Evolutionary conservation across 192 early-diverging fungal species (phyloP).

Genomic region (Spinellus fusiger): DNA sequence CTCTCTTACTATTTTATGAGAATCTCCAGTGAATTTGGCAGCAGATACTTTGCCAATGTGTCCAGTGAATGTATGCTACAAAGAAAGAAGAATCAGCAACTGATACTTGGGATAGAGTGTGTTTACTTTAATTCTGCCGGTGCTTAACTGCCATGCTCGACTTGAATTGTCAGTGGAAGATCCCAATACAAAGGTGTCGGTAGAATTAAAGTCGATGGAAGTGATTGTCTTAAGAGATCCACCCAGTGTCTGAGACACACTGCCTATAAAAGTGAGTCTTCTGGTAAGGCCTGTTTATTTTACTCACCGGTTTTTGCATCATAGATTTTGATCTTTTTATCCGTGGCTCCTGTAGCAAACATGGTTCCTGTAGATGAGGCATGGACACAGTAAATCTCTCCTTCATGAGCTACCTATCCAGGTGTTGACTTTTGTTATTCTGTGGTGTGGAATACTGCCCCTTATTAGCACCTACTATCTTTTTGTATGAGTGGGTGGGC

Average conservation of each 20-base stretch:
- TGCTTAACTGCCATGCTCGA: constrained; percentile 80
- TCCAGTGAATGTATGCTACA: constrained; percentile 85
- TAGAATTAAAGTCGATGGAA: constrained; percentile 68
- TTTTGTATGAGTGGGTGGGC: constrained; percentile 36
- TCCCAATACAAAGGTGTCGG: constrained; percentile 65
- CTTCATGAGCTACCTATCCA: constrained; percentile 56
- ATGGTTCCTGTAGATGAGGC: constrained; percentile 60
- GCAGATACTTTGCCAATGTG: constrained; percentile 92
- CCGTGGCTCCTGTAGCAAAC: constrained; percentile 77
- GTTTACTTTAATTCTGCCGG: constrained; percentile 61
- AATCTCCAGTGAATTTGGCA: constrained; percentile 77
- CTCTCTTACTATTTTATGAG: constrained; percentile 60
- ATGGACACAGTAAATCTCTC: constrained; percentile 79
- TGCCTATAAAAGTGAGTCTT: constrained; percentile 28
- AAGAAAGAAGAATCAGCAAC: constrained; percentile 2
- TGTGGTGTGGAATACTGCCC: too few species aligned
- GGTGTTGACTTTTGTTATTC: too few species aligned
- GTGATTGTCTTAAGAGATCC: constrained; percentile 85
- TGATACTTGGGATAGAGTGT: background rate
- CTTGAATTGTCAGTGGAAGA: constrained; percentile 89
- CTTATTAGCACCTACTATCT: constrained; percentile 32
- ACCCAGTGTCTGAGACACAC: constrained; percentile 50
- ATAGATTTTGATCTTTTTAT: constrained; percentile 74
- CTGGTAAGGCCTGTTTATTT: background rate
- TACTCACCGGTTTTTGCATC: constrained; percentile 69